These are phyloP conservation scores for Lunularia cruciata DNA, from an alignment of 225 moss, liverwort and hornwort genomes.

Conservation along the genomic window DNA sequence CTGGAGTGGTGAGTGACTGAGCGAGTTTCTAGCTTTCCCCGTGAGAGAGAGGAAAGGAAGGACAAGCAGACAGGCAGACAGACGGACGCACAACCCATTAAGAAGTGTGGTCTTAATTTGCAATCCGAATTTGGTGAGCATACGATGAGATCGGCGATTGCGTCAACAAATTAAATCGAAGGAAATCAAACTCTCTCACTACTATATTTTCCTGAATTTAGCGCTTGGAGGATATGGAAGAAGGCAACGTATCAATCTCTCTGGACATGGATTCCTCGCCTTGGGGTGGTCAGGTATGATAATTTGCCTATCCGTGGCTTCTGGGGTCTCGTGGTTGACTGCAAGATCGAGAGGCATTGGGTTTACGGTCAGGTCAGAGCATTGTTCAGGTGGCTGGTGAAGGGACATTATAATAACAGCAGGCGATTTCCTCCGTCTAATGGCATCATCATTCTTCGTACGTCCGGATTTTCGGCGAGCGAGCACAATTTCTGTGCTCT, in stretches of 20 bases:
- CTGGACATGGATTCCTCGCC: constrained; percentile 81
- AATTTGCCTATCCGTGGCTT: neutral
- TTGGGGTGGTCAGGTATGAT: constrained; percentile 90
- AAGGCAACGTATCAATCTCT: constrained; percentile 51
- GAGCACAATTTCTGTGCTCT: no score
- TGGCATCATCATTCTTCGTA: no score
- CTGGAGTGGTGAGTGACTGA: neutral
- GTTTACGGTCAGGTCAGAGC: neutral
- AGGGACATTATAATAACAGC: neutral
- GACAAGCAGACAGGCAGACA: neutral
- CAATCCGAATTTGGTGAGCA: constrained; percentile 25
- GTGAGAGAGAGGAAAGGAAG: neutral
- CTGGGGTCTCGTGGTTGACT: neutral
- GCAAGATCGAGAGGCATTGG: neutral
- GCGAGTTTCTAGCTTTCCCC: neutral
- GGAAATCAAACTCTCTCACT: neutral
- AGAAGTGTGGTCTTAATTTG: neutral
- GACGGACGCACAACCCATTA: neutral
- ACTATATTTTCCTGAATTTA: constrained; percentile 10
- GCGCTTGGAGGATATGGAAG: constrained; percentile 55
- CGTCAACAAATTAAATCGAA: constrained; percentile 12
- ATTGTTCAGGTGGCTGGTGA: neutral
- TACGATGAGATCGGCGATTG: constrained; percentile 26
- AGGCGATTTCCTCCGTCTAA: no score
- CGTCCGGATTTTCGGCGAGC: no score